Evolutionary conservation across 2,329 filamentous ascomycete genomes (phyloP), one percentile per base, ranked within the genome.

Genomic region (Verticillium nubilum): DNA sequence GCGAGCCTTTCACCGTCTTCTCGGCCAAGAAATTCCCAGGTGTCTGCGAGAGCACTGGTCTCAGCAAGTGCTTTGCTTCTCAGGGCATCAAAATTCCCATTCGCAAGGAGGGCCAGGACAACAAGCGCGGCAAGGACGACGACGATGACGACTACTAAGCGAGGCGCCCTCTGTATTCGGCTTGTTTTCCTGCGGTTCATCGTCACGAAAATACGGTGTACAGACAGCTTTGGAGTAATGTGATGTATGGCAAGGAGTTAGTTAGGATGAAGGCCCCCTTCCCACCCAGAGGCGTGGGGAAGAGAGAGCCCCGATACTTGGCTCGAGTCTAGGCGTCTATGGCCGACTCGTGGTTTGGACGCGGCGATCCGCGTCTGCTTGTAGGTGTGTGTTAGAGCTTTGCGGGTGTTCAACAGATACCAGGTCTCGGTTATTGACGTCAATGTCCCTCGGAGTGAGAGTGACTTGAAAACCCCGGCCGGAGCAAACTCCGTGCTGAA

Each of bases 81-180:
- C 95, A 99, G 70, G 95, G 95, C 26, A 96, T 97, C 75, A 97
- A 97, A 75, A 97, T 98, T 26, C 94, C 94, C 0, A 97, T 98
- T 58, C 81, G 94, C 25, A 97, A 97, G 74, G 94, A 97, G 68
- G 71, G 72, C 15, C 72, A 63, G 69, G 80, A 79, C 59, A 72
- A 76, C 47, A 78, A 78, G 63, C 80, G 80, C 35, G 77, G 77
- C 19, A 79, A 84, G 53, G 80, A 80, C 29, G 81, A 83, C 15
- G 80, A 84, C n/a, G 80, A 84, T 17, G 78, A 83, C 27, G 74
- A 75, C n/a, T 69, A 67, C 26, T 33, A 57, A 23, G 64, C 37
- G 60, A 64, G 17, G 13, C 27, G 42, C 15, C 25, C 6, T 54
- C 29, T 17, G 52, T n/a, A 19, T 37, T n/a, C 27, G 9, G 54